phyloP scores from a whole-genome alignment of 805 yeast species.

The Lipomyces sp. region DNA sequence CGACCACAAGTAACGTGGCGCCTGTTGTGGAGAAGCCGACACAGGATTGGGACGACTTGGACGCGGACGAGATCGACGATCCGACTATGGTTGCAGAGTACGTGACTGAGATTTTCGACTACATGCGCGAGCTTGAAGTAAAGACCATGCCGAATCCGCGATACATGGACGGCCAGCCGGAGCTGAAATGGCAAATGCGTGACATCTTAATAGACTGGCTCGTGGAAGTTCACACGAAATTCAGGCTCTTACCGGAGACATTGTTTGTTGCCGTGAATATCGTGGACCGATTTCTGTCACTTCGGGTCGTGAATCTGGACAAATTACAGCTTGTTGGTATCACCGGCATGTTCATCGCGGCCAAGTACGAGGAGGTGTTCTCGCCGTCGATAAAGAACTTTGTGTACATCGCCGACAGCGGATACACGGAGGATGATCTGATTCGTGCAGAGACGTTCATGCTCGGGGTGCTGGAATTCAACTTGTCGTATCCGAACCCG shows the following conservation, averaged over 20 bases:
- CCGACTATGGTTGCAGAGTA: constrained; percentile 88
- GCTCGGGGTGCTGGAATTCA: constrained; percentile 87
- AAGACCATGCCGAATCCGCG: constrained; percentile 71
- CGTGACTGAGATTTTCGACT: constrained; percentile 79
- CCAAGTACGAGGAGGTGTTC: constrained; percentile 93
- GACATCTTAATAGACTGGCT: constrained; percentile 88
- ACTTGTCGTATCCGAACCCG: constrained; percentile 98
- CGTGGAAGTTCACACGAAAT: constrained; percentile 91
- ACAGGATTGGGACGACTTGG: constrained; percentile 34
- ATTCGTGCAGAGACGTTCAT: constrained; percentile 86
- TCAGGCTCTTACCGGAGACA: constrained; percentile 87
- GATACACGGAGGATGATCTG: constrained; percentile 76
- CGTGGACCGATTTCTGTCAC: constrained; percentile 82
- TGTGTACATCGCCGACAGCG: constrained; percentile 87
- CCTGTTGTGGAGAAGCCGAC: background rate
- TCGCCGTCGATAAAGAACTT: constrained; percentile 92
- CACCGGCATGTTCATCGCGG: constrained; percentile 89
- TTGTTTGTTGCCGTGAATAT: constrained; percentile 81
- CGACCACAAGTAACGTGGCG: constrained; percentile 1
- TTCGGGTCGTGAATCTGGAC: constrained; percentile 69
- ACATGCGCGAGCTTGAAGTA: constrained; percentile 68
- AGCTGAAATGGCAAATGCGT: constrained; percentile 89
- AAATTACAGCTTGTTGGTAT: constrained; percentile 93
- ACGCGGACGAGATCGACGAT: constrained; percentile 41
- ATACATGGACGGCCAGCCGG: constrained; percentile 81